phyloP scores from a whole-genome alignment of 1,284 basidiomycete genomes.

The Cystobasidium sp. region DNA sequence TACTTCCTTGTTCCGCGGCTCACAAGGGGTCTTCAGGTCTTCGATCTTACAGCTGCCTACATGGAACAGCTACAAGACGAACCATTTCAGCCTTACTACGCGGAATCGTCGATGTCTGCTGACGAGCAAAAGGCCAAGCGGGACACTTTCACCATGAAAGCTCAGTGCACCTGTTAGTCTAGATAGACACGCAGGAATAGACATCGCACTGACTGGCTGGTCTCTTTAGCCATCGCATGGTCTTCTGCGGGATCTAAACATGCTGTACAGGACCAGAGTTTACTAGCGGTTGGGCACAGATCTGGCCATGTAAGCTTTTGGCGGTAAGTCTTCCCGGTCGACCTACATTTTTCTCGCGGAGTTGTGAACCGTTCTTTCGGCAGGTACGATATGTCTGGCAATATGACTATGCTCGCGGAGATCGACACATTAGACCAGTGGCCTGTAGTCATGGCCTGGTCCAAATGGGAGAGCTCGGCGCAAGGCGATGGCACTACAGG shows the following conservation, averaged over 20 bases:
- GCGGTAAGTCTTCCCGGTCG: conserved; percentile 12
- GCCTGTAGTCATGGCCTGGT: conserved; percentile 23
- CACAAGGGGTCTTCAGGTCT: conserved; percentile 4
- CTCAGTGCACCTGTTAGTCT: conserved; percentile 31
- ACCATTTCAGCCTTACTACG: background rate
- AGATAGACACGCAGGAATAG: background rate
- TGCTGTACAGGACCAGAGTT: conserved; percentile 23
- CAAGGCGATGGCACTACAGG: background rate
- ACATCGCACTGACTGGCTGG: background rate
- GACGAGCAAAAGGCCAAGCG: conserved; percentile 13
- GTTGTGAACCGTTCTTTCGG: background rate
- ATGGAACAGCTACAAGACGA: conserved; percentile 12
- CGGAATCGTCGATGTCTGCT: background rate
- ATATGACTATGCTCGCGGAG: conserved; percentile 11
- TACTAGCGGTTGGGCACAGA: conserved; percentile 28
- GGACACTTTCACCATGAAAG: conserved; percentile 6
- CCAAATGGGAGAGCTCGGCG: background rate
- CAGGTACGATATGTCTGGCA: background rate
- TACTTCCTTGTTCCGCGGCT: background rate
- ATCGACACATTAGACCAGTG: background rate
- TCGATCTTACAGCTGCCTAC: conserved; percentile 23
- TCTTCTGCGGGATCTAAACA: conserved; percentile 1
- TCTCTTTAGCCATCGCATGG: conserved; percentile 27
- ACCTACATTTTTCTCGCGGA: background rate
- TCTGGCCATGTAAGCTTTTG: conserved; percentile 32